These are phyloP conservation scores for Saprolegnia parasitica DNA, from an alignment of 352 stramenopile genomes.

Conservation along the genomic window DNA sequence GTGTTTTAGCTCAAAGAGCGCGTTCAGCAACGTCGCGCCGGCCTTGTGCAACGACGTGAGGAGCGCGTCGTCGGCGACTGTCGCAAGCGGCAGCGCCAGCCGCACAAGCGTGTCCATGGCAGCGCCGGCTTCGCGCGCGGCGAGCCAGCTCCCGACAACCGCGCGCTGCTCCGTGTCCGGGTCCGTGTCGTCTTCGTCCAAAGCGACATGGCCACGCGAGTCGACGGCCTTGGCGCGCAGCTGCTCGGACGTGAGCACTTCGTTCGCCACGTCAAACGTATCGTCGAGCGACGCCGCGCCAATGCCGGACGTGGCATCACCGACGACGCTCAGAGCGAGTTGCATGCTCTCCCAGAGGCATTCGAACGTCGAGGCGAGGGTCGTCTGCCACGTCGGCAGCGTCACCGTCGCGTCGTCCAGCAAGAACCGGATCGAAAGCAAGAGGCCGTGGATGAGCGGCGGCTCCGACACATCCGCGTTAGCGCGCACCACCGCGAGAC, in stretches of 20 bases:
- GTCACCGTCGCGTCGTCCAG: slow-evolving; percentile 57
- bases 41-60: slow-evolving; percentile 48
- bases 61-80: slow-evolving; percentile 38
- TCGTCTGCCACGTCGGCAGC: slow-evolving; percentile 41
- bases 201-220: slow-evolving; percentile 70
- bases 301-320: slow-evolving; percentile 61
- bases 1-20: slow-evolving; percentile 85
- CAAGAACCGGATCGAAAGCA: slow-evolving; percentile 72
- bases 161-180: slow-evolving; percentile 63
- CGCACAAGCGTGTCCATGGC: slow-evolving; percentile 77
- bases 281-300: slow-evolving; percentile 59
- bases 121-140: slow-evolving; percentile 71
- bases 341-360: slow-evolving; percentile 59
- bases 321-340: slow-evolving; percentile 60
- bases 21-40: slow-evolving; percentile 72
- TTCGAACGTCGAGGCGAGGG: slow-evolving; percentile 45
- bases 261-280: slow-evolving; percentile 54
- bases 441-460: slow-evolving; percentile 65
- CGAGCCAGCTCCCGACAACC: slow-evolving; percentile 83
- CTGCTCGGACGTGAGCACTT: slow-evolving; percentile 48
- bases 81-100: slow-evolving; percentile 39
- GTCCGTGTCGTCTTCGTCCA: slow-evolving; percentile 51
- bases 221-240: slow-evolving; percentile 57
- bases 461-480: slow-evolving; percentile 40
- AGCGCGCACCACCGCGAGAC: background rate